Conservation (phyloP, 2,329 filamentous ascomycete genomes). For the Ceratocystis albifundus region DNA sequence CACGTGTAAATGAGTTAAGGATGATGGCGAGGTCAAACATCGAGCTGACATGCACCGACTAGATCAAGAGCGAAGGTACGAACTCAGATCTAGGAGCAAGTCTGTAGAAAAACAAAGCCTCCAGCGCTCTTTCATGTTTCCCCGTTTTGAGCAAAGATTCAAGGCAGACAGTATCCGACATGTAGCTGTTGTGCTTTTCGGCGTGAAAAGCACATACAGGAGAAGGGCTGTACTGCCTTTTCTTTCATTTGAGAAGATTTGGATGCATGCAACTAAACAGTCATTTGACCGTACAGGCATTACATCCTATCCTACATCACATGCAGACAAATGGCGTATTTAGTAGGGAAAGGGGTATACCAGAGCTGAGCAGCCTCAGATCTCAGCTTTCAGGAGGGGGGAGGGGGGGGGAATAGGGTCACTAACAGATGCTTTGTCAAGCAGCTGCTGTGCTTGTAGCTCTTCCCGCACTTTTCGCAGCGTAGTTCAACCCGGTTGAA, state of each 20-base stretch:
- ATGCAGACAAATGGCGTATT: not conserved
- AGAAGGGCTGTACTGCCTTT: not conserved
- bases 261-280: not conserved
- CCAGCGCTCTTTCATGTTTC: not conserved
- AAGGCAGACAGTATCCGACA: constrained; percentile 12
- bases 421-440: constrained; percentile 99
- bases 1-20: not conserved
- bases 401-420: constrained; percentile 42
- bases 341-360: not conserved
- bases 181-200: constrained; percentile 1
- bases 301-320: not conserved
- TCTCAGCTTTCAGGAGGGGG: not conserved
- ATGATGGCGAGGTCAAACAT: not conserved
- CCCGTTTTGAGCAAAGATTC: not conserved
- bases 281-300: not conserved
- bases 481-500: constrained; percentile 73
- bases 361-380: not conserved
- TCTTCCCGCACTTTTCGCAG: constrained; percentile 97
- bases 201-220: not conserved
- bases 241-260: not conserved
- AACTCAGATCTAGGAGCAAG: not conserved
- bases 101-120: not conserved
- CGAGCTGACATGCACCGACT: not conserved
- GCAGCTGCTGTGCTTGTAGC: constrained; percentile 99
- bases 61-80: not conserved